Percentiles rank a stretch among this genome's conserved stretches.
phyloP scores from a whole-genome alignment of 345 rosid genomes.

The Angophora floribunda region DNA sequence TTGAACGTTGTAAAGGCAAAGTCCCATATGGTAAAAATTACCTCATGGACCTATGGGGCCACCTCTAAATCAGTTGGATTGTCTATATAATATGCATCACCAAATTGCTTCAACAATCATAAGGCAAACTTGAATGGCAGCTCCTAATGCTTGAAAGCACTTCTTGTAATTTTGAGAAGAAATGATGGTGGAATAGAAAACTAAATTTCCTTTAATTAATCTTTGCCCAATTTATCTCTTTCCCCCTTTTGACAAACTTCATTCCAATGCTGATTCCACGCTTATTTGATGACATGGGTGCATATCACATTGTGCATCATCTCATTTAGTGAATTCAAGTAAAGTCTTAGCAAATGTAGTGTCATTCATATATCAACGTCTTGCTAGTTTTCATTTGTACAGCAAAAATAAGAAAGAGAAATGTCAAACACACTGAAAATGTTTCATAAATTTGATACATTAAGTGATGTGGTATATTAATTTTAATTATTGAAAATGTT shows the following conservation, averaged over 20 bases:
- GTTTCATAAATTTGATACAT: too few species aligned
- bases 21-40: background rate
- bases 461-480: too few species aligned
- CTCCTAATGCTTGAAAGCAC: background rate
- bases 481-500: too few species aligned
- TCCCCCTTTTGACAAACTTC: background rate
- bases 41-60: background rate
- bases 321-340: background rate
- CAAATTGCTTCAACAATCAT: background rate
- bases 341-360: background rate
- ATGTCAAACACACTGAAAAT: too few species aligned
- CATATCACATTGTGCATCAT: background rate
- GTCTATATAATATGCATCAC: background rate
- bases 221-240: background rate
- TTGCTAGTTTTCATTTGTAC: background rate
- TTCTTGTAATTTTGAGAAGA: background rate
- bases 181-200: background rate
- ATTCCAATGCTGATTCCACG: background rate
- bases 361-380: background rate
- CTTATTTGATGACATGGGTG: background rate
- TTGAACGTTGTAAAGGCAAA: background rate
- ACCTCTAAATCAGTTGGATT: background rate
- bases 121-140: background rate
- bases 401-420: too few species aligned
- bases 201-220: background rate